Percentiles rank a stretch among this genome's conserved stretches.
These are phyloP conservation scores for Ilyonectria destructans DNA, from an alignment of 2,329 filamentous ascomycete species.

Conservation along the genomic window DNA sequence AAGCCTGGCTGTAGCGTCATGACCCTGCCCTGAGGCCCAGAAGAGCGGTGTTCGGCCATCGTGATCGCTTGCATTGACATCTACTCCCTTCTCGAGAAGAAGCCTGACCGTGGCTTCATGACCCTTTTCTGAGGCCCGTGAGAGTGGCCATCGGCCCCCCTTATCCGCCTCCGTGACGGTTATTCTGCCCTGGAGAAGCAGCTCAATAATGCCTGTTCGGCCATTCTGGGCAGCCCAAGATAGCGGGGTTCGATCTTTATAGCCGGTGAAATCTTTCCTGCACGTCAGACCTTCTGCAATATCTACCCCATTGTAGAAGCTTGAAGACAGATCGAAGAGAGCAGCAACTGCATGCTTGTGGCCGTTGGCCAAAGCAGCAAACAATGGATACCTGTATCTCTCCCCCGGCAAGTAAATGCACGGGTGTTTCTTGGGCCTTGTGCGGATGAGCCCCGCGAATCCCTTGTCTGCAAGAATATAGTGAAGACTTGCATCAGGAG, in stretches of 20 bases:
- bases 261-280: conserved; percentile 5
- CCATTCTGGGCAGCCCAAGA: conserved; percentile 44
- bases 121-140: background rate
- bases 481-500: conserved; percentile 41
- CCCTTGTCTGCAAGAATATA: conserved; percentile 56
- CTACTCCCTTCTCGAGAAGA: no score
- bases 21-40: no score
- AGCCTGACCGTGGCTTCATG: background rate
- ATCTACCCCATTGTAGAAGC: conserved; percentile 11
- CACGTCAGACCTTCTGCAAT: conserved; percentile 18
- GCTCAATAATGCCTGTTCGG: background rate
- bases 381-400: conserved; percentile 54
- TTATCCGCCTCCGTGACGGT: background rate
- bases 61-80: no score
- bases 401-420: conserved; percentile 40
- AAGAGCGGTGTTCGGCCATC: no score
- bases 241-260: conserved; percentile 35
- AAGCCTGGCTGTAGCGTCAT: no score
- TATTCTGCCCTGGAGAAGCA: background rate
- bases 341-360: conserved; percentile 47
- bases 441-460: conserved; percentile 49
- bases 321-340: conserved; percentile 39
- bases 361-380: conserved; percentile 54
- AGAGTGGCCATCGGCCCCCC: background rate
- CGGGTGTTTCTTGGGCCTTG: conserved; percentile 35